These are phyloP conservation scores for Mortierella alpina DNA, from an alignment of 192 early-diverging fungal species.

Conservation along the genomic window DNA sequence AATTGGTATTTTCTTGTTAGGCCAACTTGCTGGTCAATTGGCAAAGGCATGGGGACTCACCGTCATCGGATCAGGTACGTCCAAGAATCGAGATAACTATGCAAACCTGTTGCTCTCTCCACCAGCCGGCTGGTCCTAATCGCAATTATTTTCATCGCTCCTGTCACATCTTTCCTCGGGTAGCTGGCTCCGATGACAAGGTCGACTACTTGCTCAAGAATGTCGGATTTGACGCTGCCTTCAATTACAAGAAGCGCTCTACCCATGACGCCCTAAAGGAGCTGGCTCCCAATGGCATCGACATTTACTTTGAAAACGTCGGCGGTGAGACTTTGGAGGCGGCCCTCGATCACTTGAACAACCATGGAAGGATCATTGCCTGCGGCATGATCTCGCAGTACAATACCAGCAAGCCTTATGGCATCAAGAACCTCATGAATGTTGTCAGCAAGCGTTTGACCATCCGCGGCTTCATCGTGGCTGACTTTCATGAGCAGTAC, in stretches of 20 bases:
- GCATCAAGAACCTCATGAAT: slow-evolving; percentile 67
- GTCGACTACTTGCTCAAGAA: slow-evolving; percentile 69
- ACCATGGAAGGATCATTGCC: slow-evolving; percentile 70
- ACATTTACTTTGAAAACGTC: slow-evolving; percentile 89
- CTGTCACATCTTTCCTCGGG: not conserved
- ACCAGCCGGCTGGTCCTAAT: not conserved
- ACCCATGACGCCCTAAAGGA: slow-evolving; percentile 63
- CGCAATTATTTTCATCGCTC: not conserved
- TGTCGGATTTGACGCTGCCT: slow-evolving; percentile 77
- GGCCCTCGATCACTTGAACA: slow-evolving; percentile 71
- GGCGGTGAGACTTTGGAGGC: slow-evolving; percentile 85
- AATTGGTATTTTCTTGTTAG: not conserved
- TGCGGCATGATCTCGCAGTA: slow-evolving; percentile 86
- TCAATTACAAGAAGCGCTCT: slow-evolving; percentile 86
- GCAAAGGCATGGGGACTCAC: slow-evolving; percentile 75
- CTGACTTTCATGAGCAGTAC: slow-evolving; percentile 46
- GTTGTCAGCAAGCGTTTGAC: slow-evolving; percentile 66
- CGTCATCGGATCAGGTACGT: slow-evolving; percentile 71
- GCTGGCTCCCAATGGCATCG: slow-evolving; percentile 81
- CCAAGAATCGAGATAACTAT: not conserved
- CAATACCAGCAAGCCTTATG: slow-evolving; percentile 64
- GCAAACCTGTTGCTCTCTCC: no score
- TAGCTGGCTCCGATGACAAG: slow-evolving; percentile 81
- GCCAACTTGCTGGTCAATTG: slow-evolving; percentile 77
- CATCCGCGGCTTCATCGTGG: slow-evolving; percentile 72